Evolutionary conservation across 2,329 filamentous ascomycete species (phyloP).

Genomic region (Colletotrichum sp.): DNA sequence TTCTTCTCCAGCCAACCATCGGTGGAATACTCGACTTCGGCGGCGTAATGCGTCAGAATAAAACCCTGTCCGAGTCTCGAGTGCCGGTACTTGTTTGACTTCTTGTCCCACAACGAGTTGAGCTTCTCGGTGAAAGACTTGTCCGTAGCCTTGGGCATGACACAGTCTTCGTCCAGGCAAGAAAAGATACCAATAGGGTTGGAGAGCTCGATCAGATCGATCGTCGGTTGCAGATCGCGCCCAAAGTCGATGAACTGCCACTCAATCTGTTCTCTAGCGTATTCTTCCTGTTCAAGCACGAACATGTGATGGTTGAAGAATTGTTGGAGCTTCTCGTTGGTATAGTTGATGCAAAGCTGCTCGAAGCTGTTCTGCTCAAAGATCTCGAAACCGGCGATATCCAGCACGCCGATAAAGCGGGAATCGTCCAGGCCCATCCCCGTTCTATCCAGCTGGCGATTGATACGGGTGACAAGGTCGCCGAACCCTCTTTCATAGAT

Average conservation of each 20-base stretch:
- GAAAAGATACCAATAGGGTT: conserved; percentile 99
- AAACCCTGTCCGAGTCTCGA: conserved; percentile 91
- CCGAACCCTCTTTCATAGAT: conserved; percentile 98
- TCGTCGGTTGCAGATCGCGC: conserved; percentile 94
- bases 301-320: conserved; percentile 99
- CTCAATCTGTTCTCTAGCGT: conserved; percentile 95
- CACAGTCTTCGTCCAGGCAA: conserved; percentile 94
- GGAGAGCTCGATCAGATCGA: conserved; percentile 92
- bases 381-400: conserved; percentile 99
- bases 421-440: conserved; percentile 82
- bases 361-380: conserved; percentile 99
- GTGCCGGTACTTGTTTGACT: conserved; percentile 89
- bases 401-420: conserved; percentile 95
- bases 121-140: conserved; percentile 97
- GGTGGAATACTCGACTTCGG: conserved; percentile 96
- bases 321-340: conserved; percentile 98
- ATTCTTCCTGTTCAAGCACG: conserved; percentile 97
- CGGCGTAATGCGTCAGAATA: conserved; percentile 94
- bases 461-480: conserved; percentile 90
- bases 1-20: conserved; percentile 98
- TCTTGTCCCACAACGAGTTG: conserved; percentile 96
- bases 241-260: conserved; percentile 99
- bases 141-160: conserved; percentile 99
- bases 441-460: conserved; percentile 86
- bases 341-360: conserved; percentile 99